Evolutionary conservation across 768 basidiomycete genomes (phyloP).

Genomic region (Amanita brunnescens): DNA sequence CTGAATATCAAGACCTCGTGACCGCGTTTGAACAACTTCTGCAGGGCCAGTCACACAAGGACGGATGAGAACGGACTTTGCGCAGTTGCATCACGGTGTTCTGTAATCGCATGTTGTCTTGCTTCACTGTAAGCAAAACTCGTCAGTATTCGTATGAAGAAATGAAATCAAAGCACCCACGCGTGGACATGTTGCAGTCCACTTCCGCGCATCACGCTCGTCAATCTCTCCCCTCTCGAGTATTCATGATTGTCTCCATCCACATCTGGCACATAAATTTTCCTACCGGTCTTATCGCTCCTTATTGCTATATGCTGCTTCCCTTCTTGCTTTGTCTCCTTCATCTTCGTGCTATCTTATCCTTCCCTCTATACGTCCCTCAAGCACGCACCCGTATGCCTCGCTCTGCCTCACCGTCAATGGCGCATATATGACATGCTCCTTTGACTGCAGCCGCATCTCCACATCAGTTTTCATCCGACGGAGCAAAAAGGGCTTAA

Average conservation of each 20-base stretch:
- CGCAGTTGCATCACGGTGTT: constrained; percentile 96
- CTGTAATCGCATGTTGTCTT: constrained; percentile 87
- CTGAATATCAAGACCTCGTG: constrained; percentile 88
- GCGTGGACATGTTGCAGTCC: constrained; percentile 36
- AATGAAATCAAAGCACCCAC: constrained; percentile 29
- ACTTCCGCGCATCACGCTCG: constrained; percentile 6
- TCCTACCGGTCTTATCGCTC: constrained; percentile 24
- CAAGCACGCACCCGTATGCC: constrained; percentile 73
- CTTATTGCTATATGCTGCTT: constrained; percentile 16
- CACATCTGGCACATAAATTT: constrained; percentile 39
- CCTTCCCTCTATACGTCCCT: constrained; percentile 61
- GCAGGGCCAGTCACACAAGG: constrained; percentile 87
- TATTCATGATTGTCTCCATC: constrained; percentile 55
- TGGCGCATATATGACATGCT: constrained; percentile 90
- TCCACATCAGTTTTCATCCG: constrained; percentile 87
- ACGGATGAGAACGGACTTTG: constrained; percentile 92
- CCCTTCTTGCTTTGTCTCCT: constrained; percentile 8
- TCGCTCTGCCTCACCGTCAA: constrained; percentile 77
- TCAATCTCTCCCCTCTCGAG: constrained; percentile 41
- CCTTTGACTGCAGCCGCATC: constrained; percentile 75
- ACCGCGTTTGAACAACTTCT: constrained; percentile 65
- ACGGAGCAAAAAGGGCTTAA: constrained; percentile 91
- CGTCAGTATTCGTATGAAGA: neutral
- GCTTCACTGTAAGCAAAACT: constrained; percentile 43
- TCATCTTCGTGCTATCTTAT: constrained; percentile 21